Base-by-base conservation (phyloP, 2,329 filamentous ascomycete species). In the Tetracladium maxilliforme region DNA sequence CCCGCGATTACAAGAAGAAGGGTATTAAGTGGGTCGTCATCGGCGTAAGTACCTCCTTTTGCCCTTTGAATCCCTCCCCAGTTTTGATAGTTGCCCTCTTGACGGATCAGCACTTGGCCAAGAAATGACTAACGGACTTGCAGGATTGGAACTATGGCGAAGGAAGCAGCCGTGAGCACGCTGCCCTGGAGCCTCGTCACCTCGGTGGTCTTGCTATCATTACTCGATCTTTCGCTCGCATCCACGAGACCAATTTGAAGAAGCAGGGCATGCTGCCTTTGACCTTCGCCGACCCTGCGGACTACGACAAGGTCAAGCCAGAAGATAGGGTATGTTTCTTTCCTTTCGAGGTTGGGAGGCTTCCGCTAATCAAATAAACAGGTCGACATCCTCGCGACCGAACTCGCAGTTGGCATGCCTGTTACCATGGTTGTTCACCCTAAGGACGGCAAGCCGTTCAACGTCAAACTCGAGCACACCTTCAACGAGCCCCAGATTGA, bases 91-190 rank as follows among this genome's bases (percentile, higher is more conserved):
- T n/a, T n/a, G n/a, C n/a, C n/a, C n/a, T n/a, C n/a, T n/a, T n/a
- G n/a, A n/a, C n/a, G n/a, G n/a, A n/a, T n/a, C n/a, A n/a, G n/a
- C n/a, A n/a, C n/a, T n/a, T n/a, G n/a, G n/a, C n/a, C n/a, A n/a
- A n/a, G n/a, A n/a, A n/a, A n/a, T n/a, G n/a, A n/a, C n/a, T n/a
- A n/a, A n/a, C n/a, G n/a, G n/a, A n/a, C n/a, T n/a, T n/a, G n/a
- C n/a, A n/a, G n/a, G 90, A 95, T 70, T 95, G 84, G 84, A 98
- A 98, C 70, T 95, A 95, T 61, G 90, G 90, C 39, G 90, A 98
- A 64, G 90, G 90, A 43, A 82, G 73, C 51, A 95, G 90, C 35
- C 84, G 90, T 70, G 90, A 98, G 68, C 90, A 98, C 54, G 90
- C 90, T 42, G 90, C 90, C 56, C 74, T 98, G 34, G 87, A 98